Base-by-base conservation (phyloP, 2,329 filamentous ascomycete species). In the Torrubiella hemipterigena region DNA sequence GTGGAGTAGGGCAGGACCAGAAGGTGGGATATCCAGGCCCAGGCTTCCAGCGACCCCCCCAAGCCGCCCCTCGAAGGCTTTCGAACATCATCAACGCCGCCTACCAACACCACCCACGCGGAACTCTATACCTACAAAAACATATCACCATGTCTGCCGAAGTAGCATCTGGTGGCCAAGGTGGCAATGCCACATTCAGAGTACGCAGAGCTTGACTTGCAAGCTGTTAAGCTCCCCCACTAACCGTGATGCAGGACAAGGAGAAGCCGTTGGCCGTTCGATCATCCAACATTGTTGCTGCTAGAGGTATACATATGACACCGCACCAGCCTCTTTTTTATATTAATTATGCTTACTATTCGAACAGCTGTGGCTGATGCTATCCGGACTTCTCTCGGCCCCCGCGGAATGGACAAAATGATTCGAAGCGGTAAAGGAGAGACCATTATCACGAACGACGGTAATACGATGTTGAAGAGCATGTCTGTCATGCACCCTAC, bases 401-500 rank as follows among this genome's bases (percentile, higher is more conserved):
- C 91, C 43, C 78, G 91, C 59, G 91, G 91, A 54, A 95, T 95
- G 87, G 87, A 95, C 67, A 95, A 95, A 69, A 95, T 95, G 87
- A 96, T 98, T 49, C 82, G 93, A 68, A 93, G 81, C 38, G 83
- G 86, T 55, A 94, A 85, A 65, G 91, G 89, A 63, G 84, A 93
- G 60, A 95, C 87, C 36, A 91, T 96, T 58, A 98, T 98, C 64
- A 98, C 91, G 52, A 98, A 98, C 68, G 91, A 98, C 62, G 91
- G 91, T 57, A 93, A 93, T 66, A 98, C 91, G 35, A 98, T 98
- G 89, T 66, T 98, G 52, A 93, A 83, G 65, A 89, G 89, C 67
- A 96, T 98, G 91, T 82, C 84, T 43, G 91, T 98, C 44, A 86
- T 98, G 81, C 91, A 98, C 55, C 91, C 91, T n/a, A 93, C 93